A percentile compares a stretch with the other conserved stretches of the same genome.
Conservation (phyloP, 1,284 basidiomycete genomes). For the Trametes pubescens region DNA sequence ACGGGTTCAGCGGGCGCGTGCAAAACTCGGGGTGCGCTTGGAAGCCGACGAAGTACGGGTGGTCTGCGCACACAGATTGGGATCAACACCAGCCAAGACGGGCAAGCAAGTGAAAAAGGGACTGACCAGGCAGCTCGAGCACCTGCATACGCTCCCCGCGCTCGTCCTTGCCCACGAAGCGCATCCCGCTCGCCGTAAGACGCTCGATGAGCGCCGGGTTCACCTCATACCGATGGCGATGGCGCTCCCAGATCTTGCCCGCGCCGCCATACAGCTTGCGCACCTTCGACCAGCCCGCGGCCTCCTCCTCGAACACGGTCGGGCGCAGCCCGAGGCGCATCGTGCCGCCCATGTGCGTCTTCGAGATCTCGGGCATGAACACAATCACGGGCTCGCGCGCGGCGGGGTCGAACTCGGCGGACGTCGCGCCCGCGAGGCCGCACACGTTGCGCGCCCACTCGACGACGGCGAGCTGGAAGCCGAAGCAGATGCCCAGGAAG, state of each 20-base stretch:
- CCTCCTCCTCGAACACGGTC: conserved; percentile 82
- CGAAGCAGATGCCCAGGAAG: conserved; percentile 97
- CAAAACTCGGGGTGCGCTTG: conserved; percentile 99
- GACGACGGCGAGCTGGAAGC: conserved; percentile 97
- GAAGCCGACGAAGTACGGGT: conserved; percentile 94
- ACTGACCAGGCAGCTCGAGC: conserved; percentile 84
- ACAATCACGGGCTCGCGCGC: conserved; percentile 82
- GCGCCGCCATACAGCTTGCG: conserved; percentile 89
- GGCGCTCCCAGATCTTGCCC: conserved; percentile 93
- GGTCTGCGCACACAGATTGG: conserved; percentile 60
- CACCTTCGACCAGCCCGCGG: conserved; percentile 70
- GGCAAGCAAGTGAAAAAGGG: background rate
- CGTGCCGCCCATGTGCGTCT: conserved; percentile 97
- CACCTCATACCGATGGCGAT: conserved; percentile 97
- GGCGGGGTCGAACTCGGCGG: conserved; percentile 78
- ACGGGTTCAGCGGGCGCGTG: conserved; percentile 97
- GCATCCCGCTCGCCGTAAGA: conserved; percentile 77
- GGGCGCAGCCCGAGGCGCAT: conserved; percentile 97
- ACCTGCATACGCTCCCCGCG: conserved; percentile 98
- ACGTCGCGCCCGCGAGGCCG: conserved; percentile 84
- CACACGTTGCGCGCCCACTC: conserved; percentile 94
- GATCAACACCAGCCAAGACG: too few relatives aligned
- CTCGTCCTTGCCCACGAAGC: conserved; percentile 95
- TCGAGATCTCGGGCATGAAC: conserved; percentile 99
- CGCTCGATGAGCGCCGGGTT: conserved; percentile 88